Evolutionary conservation across 1,139 yeast genomes (phyloP), one percentile per base, ranked within the genome.

Genomic region (Sugiyamaella sp.): DNA sequence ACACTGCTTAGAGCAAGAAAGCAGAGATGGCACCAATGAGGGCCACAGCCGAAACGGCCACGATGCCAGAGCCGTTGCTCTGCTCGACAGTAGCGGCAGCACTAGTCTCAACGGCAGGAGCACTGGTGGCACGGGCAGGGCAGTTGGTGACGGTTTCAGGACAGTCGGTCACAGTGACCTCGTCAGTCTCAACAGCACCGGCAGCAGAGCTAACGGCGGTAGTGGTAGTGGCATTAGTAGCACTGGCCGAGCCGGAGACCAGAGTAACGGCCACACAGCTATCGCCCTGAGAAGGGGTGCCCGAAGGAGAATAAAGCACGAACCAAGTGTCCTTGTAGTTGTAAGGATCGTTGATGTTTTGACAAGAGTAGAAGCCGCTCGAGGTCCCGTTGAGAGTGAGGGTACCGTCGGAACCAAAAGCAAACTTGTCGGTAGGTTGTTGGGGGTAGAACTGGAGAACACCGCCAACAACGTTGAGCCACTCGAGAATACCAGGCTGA

Each of bases 321-420:
- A 68, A 72, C 56, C 62, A 74, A 8, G 46, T 37, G 35, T 64
- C 48, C 29, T 80, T 73, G 69, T 72, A 74, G 10, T 57, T 46
- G 70, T 77, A 75, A 29, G 80, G 80, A 61, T 78, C 81, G 37
- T 63, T 63, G 62, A 74, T 64, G 66, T 77, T 71, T 66, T 69
- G 71, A 59, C 75, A 71, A 43, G 78, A 80, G 60, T 66, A 75
- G 66, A 74, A 76, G 24, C 67, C 69, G 38, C 60, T 57, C 38
- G 69, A 54, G 37, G 71, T 55, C 44, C 77, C 78, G 53, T 71
- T 68, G 56, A 66, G 65, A 27, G 62, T 46, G 49, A 76, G 60
- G 57, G 62, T 58, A 44, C 69, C 73, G n/a, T 24, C 39, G 53
- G 61, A 65, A 43, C 49, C 57, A 47, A 62, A 17, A 14, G 55